Evolutionary conservation across 345 rosid genomes (phyloP).

Genomic region (Sonneratia alba): DNA sequence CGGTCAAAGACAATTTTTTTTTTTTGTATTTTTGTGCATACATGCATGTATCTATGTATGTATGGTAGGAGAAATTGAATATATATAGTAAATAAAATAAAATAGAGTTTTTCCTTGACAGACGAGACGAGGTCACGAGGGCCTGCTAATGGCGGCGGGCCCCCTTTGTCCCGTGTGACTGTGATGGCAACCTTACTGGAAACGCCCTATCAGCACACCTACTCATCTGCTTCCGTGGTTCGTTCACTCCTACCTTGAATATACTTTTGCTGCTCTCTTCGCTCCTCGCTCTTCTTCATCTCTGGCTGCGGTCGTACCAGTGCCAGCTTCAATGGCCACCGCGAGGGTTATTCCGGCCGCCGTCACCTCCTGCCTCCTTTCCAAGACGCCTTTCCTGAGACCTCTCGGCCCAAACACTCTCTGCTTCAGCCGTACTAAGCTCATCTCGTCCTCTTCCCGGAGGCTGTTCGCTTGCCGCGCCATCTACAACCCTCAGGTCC

Average conservation of each 20-base stretch:
- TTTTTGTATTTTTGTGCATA: too few relatives aligned
- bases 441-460: constrained; percentile 21
- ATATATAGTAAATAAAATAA: too few relatives aligned
- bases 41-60: too few relatives aligned
- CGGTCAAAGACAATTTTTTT: too few relatives aligned
- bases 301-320: neutral
- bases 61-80: too few relatives aligned
- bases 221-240: neutral
- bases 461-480: constrained; percentile 52
- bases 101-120: neutral
- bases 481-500: constrained; percentile 47
- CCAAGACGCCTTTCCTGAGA: constrained; percentile 29
- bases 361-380: constrained; percentile 36
- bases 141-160: neutral
- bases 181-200: neutral
- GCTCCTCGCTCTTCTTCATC: neutral
- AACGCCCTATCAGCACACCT: neutral
- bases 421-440: constrained; percentile 19
- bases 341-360: constrained; percentile 40
- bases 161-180: neutral
- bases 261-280: neutral
- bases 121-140: neutral
- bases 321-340: constrained; percentile 36
- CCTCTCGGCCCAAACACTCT: constrained; percentile 13
- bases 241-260: neutral